Percentiles rank a stretch among this genome's conserved stretches.
Evolutionary conservation across 345 rosid species (phyloP).

Genomic region (Mangifera indica): DNA sequence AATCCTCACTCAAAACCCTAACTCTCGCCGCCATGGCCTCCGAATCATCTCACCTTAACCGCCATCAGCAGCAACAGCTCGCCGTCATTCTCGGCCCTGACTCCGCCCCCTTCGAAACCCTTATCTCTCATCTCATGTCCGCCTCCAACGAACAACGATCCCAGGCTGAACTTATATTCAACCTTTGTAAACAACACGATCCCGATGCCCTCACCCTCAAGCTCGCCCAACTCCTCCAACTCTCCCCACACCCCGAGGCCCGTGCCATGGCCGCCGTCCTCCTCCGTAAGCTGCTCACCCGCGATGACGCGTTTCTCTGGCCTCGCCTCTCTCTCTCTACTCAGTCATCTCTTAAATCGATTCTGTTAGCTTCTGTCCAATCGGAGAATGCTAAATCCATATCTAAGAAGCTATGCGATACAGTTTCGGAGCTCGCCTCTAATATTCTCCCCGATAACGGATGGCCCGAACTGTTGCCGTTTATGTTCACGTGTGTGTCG

Average conservation of each 20-base stretch:
- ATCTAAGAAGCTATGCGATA: constrained; percentile 86
- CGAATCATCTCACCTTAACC: constrained; percentile 73
- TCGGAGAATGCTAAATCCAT: constrained; percentile 76
- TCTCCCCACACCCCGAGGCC: constrained; percentile 65
- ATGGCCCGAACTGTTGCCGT: constrained; percentile 96
- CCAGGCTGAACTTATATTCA: constrained; percentile 77
- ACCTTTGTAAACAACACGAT: constrained; percentile 83
- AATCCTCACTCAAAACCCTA: constrained; percentile 5
- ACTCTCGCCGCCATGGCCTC: constrained; percentile 54
- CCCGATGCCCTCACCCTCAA: constrained; percentile 83
- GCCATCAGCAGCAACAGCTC: constrained; percentile 78
- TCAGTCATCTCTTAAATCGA: constrained; percentile 82
- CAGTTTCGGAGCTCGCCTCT: constrained; percentile 92
- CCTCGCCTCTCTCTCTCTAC: constrained; percentile 66
- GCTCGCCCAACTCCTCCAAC: constrained; percentile 80
- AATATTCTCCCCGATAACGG: constrained; percentile 78
- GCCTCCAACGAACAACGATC: constrained; percentile 93
- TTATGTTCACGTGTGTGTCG: constrained; percentile 89
- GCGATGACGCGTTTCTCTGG: constrained; percentile 88
- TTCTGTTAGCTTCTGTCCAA: constrained; percentile 70
- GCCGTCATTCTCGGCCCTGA: constrained; percentile 82
- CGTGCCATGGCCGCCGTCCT: constrained; percentile 97
- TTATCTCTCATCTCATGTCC: constrained; percentile 88
- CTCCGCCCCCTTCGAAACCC: constrained; percentile 74
- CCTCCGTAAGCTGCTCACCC: constrained; percentile 88